These are phyloP conservation scores for Piper betle DNA, from an alignment of 164 flowering plant species.

Conservation along the genomic window DNA sequence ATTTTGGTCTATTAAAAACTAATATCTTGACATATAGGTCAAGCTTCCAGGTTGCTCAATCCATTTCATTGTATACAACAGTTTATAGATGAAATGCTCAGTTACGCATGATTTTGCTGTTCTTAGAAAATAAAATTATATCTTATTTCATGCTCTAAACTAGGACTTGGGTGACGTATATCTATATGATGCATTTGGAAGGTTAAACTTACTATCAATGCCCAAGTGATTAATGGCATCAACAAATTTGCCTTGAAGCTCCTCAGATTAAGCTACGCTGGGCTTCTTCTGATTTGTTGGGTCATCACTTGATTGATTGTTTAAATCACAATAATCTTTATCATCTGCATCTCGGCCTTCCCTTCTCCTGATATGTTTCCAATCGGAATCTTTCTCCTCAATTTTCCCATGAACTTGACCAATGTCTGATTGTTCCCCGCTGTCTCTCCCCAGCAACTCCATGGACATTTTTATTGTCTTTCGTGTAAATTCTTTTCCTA, in stretches of 20 bases:
- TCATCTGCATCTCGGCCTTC: conserved; percentile 63
- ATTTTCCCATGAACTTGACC: conserved; percentile 12
- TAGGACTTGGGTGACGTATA: no score
- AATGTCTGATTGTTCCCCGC: conserved; percentile 20
- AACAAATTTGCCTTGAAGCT: conserved; percentile 71
- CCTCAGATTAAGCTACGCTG: conserved; percentile 83
- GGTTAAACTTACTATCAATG: conserved; percentile 53
- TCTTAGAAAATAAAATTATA: no score
- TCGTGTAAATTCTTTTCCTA: conserved; percentile 7
- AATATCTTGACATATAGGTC: no score
- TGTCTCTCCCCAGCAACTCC: conserved; percentile 1
- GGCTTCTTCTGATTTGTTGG: conserved; percentile 60
- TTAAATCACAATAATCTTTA: conserved; percentile 45
- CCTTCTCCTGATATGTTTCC: conserved; percentile 42
- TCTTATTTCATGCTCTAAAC: no score
- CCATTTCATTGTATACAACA: no score
- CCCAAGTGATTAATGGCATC: conserved; percentile 82
- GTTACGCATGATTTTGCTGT: no score
- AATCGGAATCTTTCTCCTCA: conserved; percentile 26
- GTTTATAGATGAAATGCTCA: no score
- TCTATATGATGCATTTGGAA: no score
- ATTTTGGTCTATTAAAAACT: no score
- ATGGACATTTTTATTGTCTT: conserved; percentile 2
- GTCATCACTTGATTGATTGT: conserved; percentile 45
- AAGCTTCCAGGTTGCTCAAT: no score